Percentiles rank a stretch among this genome's conserved stretches.
Evolutionary conservation across 345 rosid species (phyloP).

Genomic region (Eutrema japonicum): DNA sequence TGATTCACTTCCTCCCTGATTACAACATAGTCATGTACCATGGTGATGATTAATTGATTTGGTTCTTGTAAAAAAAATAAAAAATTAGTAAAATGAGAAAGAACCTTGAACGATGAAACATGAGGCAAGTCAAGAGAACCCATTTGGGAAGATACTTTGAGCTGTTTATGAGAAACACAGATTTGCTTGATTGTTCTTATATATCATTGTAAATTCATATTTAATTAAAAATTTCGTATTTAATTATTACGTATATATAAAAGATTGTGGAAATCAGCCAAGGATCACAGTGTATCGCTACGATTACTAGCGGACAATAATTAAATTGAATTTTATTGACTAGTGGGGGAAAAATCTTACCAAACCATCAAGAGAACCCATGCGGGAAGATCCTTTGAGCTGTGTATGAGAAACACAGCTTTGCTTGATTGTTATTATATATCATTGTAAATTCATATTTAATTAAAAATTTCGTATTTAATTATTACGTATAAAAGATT

Average conservation of each 20-base stretch:
- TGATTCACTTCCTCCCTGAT: conserved; percentile 52
- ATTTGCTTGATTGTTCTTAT: background rate
- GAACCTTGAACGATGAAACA: conserved; percentile 31
- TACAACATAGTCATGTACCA: background rate
- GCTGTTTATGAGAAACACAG: background rate
- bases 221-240: too few species aligned
- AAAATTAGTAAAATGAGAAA: background rate
- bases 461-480: too few species aligned
- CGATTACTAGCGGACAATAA: background rate
- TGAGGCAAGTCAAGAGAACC: conserved; percentile 19
- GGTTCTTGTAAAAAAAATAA: background rate
- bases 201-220: background rate
- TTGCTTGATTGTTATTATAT: too few species aligned
- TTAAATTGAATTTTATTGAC: background rate
- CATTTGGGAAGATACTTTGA: background rate
- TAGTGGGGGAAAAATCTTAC: too few species aligned
- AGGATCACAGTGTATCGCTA: background rate
- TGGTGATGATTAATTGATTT: background rate
- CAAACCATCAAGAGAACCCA: too few species aligned
- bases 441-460: background rate
- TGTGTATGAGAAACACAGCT: too few species aligned
- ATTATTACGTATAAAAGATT: background rate
- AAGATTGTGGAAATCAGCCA: background rate
- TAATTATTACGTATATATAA: background rate
- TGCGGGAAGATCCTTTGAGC: too few species aligned